phyloP scores from a whole-genome alignment of 352 stramenopile genomes.

The Phytophthora cactorum region DNA sequence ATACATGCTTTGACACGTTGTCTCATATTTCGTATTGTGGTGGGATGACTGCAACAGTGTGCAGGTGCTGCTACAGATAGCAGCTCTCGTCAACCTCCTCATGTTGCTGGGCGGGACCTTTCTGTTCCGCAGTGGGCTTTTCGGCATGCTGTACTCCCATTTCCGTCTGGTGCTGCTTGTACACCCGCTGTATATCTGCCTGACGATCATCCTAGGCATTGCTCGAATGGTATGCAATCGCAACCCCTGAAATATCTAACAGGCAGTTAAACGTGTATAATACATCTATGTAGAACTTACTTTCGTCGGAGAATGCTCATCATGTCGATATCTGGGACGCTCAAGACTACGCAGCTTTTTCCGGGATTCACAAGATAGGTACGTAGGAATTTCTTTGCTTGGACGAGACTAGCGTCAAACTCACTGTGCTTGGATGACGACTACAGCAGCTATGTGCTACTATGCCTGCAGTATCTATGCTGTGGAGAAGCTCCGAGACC shows the following conservation, averaged over 20 bases:
- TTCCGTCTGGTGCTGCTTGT: constrained; percentile 57
- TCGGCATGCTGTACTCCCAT: constrained; percentile 59
- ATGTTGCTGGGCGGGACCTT: constrained; percentile 67
- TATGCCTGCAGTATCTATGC: constrained; percentile 60
- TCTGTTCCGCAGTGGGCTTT: constrained; percentile 75
- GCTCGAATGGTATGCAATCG: constrained; percentile 42
- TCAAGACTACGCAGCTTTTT: constrained; percentile 48
- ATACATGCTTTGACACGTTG: not conserved
- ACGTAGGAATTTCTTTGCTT: not conserved
- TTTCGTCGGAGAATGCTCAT: constrained; percentile 36
- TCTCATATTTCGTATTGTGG: not conserved
- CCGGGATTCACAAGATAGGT: constrained; percentile 66
- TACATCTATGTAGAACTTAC: constrained; percentile 36
- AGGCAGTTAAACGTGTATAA: not conserved
- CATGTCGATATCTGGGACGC: constrained; percentile 55
- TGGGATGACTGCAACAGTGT: constrained; percentile 36
- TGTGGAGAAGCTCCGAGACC: constrained; percentile 54
- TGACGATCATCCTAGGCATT: constrained; percentile 51
- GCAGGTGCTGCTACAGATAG: constrained; percentile 72
- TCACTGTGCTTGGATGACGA: constrained; percentile 1
- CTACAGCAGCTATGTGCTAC: constrained; percentile 51
- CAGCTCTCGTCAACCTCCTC: constrained; percentile 60
- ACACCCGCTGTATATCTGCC: constrained; percentile 55
- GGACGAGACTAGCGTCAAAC: not conserved
- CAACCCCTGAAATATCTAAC: not conserved